Percentiles rank a stretch among this genome's conserved stretches.
Conservation (phyloP, 2,329 filamentous ascomycete species). For the Xylariomycetidae sp. region DNA sequence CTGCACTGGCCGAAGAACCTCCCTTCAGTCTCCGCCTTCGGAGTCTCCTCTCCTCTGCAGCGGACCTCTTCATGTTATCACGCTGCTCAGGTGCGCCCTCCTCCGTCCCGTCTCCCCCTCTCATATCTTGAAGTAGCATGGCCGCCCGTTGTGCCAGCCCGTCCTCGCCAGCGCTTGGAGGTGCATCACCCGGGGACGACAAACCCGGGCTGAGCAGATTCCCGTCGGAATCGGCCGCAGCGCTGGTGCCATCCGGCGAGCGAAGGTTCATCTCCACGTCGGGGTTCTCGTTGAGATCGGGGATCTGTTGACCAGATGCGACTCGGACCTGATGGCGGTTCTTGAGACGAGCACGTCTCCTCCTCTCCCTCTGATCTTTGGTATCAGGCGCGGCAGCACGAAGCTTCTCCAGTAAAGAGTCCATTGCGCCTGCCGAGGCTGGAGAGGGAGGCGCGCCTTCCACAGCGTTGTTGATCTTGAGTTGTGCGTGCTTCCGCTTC, state of each 20-base stretch:
- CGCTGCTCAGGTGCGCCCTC: constrained; percentile 48
- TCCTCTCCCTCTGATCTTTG: constrained; percentile 80
- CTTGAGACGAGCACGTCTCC: constrained; percentile 81
- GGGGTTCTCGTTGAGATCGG: constrained; percentile 60
- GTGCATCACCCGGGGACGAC: constrained; percentile 32
- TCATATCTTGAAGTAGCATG: constrained; percentile 75
- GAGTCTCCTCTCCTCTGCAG: constrained; percentile 27
- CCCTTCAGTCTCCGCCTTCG: constrained; percentile 28
- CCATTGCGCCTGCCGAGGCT: constrained; percentile 83
- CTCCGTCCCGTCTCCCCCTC: constrained; percentile 56
- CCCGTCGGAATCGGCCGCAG: constrained; percentile 41
- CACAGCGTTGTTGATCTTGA: constrained; percentile 47
- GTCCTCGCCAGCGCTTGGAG: constrained; percentile 41
- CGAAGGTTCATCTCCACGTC: constrained; percentile 42
- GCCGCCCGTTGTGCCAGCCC: constrained; percentile 84
- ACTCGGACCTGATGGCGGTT: constrained; percentile 85
- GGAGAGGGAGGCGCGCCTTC: constrained; percentile 54
- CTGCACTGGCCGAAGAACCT: too few relatives aligned
- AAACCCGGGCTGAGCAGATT: constrained; percentile 46
- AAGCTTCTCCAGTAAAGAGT: constrained; percentile 88
- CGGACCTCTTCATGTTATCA: constrained; percentile 55
- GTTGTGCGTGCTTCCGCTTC: constrained; percentile 78
- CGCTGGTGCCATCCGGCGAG: constrained; percentile 27
- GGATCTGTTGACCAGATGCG: constrained; percentile 83
- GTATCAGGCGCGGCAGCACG: constrained; percentile 87